Conservation (phyloP, 2,329 filamentous ascomycete species). For the Neofusicoccum parvum region DNA sequence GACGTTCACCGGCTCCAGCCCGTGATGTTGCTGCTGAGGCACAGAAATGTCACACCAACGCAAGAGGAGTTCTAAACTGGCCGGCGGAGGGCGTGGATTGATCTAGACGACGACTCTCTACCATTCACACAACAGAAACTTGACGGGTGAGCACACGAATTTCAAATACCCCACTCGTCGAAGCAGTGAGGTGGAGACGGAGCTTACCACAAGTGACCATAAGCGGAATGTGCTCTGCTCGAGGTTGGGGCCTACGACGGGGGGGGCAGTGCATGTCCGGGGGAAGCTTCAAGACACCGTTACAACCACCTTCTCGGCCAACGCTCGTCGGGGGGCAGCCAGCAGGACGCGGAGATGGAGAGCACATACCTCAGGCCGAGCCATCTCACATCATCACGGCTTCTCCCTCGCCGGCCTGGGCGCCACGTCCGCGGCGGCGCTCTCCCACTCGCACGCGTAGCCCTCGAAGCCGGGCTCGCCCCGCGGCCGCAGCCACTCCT, state of each 20-base stretch:
- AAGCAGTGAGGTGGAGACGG: neutral
- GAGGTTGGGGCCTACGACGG: neutral
- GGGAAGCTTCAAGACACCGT: neutral
- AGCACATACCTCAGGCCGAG: too few species aligned
- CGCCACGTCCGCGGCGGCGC: neutral
- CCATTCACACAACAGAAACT: neutral
- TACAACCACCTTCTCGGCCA: neutral
- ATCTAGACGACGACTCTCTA: too few species aligned
- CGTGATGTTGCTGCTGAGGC: too few species aligned
- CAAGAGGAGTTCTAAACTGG: too few species aligned
- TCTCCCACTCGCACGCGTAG: conserved; percentile 4
- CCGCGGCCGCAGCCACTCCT: neutral
- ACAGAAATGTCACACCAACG: too few species aligned
- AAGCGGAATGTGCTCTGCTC: neutral
- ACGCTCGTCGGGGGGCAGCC: too few species aligned
- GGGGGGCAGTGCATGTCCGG: neutral
- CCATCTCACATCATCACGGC: neutral
- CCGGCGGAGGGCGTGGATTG: too few species aligned
- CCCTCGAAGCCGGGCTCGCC: neutral
- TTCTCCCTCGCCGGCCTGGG: neutral
- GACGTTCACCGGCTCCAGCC: too few species aligned
- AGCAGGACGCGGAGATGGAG: too few species aligned
- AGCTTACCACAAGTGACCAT: neutral
- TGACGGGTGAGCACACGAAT: neutral
- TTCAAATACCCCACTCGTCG: neutral